phyloP scores from a whole-genome alignment of 768 basidiomycete genomes.

The Strobilomyces confusus region DNA sequence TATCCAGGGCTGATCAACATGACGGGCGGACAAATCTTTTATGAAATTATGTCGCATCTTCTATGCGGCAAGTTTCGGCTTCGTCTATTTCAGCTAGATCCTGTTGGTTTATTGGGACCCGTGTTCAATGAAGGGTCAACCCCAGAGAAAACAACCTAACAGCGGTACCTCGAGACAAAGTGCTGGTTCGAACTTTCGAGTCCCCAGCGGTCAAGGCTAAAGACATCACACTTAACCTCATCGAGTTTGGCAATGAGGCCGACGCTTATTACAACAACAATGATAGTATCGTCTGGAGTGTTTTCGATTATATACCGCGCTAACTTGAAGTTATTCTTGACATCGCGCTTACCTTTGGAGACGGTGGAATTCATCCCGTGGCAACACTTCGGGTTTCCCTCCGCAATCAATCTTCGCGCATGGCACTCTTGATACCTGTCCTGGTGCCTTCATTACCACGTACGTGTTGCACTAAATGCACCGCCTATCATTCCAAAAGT shows the following conservation, averaged over 20 bases:
- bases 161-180: slow-evolving; percentile 42
- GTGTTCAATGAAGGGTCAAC: slow-evolving; percentile 66
- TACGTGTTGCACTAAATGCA: too few relatives aligned
- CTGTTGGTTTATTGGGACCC: slow-evolving; percentile 40
- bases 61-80: slow-evolving; percentile 38
- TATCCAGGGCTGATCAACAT: slow-evolving; percentile 67
- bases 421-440: too few relatives aligned
- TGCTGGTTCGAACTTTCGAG: slow-evolving; percentile 48
- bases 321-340: slow-evolving; percentile 19
- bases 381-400: too few relatives aligned
- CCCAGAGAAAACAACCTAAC: slow-evolving; percentile 52
- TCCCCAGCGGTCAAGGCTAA: slow-evolving; percentile 35
- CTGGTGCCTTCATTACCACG: too few relatives aligned
- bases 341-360: background rate
- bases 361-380: slow-evolving; percentile 39
- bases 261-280: slow-evolving; percentile 51
- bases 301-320: slow-evolving; percentile 47
- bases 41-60: slow-evolving; percentile 48
- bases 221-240: slow-evolving; percentile 48
- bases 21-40: slow-evolving; percentile 56
- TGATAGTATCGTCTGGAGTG: slow-evolving; percentile 37
- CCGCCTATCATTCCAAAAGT: too few relatives aligned
- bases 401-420: too few relatives aligned
- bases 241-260: slow-evolving; percentile 62
- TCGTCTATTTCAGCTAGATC: background rate